A percentile compares a stretch with the other conserved stretches of the same genome.
These are phyloP conservation scores for Alternaria sp. DNA, from an alignment of 2,329 filamentous ascomycete species.

Conservation along the genomic window DNA sequence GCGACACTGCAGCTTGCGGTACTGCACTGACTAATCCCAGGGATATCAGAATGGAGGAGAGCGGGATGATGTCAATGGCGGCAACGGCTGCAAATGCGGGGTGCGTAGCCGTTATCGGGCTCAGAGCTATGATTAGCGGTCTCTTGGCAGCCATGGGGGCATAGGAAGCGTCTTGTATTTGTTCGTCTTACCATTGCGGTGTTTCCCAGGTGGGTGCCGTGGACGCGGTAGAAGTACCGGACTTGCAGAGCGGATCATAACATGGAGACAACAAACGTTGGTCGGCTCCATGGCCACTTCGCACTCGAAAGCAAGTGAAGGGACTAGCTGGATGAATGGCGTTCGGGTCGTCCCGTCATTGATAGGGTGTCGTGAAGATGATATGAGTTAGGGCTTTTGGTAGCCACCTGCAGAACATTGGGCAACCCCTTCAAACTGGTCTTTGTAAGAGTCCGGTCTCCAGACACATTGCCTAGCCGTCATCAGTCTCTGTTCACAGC, in stretches of 20 bases:
- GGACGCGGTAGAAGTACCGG: slow-evolving; percentile 7
- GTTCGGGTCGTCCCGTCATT: neutral
- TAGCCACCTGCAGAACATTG: neutral
- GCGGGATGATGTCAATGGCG: slow-evolving; percentile 11
- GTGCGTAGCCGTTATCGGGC: slow-evolving; percentile 13
- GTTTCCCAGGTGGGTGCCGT: slow-evolving; percentile 1
- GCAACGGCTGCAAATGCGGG: slow-evolving; percentile 15
- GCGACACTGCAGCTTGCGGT: slow-evolving; percentile 16
- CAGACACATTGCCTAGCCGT: neutral
- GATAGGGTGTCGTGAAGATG: neutral
- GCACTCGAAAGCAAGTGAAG: neutral
- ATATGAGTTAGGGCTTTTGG: neutral
- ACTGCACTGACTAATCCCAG: slow-evolving; percentile 5
- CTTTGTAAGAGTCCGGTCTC: neutral
- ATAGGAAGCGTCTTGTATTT: slow-evolving; percentile 11
- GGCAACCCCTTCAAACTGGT: neutral
- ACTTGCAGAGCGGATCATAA: neutral
- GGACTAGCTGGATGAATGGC: too few relatives aligned
- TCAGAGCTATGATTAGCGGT: slow-evolving; percentile 15
- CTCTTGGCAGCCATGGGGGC: slow-evolving; percentile 25
- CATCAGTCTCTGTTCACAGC: neutral
- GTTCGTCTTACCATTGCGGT: slow-evolving; percentile 1
- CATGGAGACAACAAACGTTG: neutral
- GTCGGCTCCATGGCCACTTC: neutral
- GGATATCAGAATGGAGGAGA: slow-evolving; percentile 1